Evolutionary conservation across 768 basidiomycete species (phyloP).

Genomic region (Trametes villosa): DNA sequence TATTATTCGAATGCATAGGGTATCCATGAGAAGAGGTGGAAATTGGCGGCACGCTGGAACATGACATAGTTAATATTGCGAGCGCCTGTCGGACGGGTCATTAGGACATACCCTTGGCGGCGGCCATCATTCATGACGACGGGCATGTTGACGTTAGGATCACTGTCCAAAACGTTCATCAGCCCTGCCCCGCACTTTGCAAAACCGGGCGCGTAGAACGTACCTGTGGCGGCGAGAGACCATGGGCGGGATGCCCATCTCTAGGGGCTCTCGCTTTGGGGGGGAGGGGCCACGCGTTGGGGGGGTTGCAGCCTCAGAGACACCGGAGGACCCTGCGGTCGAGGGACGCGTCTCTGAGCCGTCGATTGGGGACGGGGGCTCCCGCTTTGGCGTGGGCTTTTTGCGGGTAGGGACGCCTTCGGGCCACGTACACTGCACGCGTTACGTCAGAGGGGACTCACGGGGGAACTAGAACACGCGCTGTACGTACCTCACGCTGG

Average conservation of each 20-base stretch:
- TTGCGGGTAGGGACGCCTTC: conserved; percentile 76
- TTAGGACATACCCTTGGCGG: conserved; percentile 16
- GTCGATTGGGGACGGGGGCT: conserved; percentile 46
- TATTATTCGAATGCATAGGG: conserved; percentile 49
- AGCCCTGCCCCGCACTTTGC: neutral
- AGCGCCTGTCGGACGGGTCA: neutral
- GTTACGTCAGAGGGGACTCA: neutral
- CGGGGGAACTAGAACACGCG: neutral
- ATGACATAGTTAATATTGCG: conserved; percentile 9
- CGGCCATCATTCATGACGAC: conserved; percentile 24
- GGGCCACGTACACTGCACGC: conserved; percentile 74
- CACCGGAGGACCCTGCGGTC: conserved; percentile 73
- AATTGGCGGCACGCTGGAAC: conserved; percentile 16
- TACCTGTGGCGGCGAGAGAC: conserved; percentile 49
- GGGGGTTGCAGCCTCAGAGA: conserved; percentile 74
- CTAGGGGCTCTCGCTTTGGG: conserved; percentile 50
- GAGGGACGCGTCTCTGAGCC: conserved; percentile 63
- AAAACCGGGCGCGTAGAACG: conserved; percentile 5
- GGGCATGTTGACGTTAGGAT: conserved; percentile 29
- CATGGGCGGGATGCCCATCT: conserved; percentile 41
- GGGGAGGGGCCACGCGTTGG: conserved; percentile 68
- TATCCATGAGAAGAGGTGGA: conserved; percentile 52
- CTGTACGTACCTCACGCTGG: conserved; percentile 70
- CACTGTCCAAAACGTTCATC: conserved; percentile 24
- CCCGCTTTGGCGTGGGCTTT: conserved; percentile 59